Evolutionary conservation across 2,329 filamentous ascomycete genomes (phyloP), one percentile per base, ranked within the genome.

Genomic region (Colletotrichum theobromicola): DNA sequence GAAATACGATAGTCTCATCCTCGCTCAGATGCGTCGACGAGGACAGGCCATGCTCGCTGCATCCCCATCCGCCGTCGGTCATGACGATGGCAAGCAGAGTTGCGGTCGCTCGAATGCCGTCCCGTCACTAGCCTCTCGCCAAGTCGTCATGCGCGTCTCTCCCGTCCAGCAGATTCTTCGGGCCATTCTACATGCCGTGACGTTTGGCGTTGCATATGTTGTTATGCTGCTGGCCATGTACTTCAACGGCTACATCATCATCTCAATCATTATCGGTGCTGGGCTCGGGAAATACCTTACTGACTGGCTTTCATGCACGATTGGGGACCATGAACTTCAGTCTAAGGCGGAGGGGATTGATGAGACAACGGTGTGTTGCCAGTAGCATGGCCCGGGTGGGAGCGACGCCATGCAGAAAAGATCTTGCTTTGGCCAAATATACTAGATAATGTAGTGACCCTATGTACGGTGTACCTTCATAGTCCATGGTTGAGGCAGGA

Each of bases 241-340:
- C 16, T 74, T 74, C 26, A 74, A 74, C 42, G 71, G 71, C 2
- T 74, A 74, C 35, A 61, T 74, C 50, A 74, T 74, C 8, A 55
- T 74, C 5, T 62, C 71, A 9, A 70, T 74, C 32, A 32, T 74
- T 7, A 4, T 89, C 46, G 88, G 88, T 4, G 86, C 86, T 4
- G 85, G 86, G 4, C 76, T 89, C 55, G 88, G 88, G 70, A 89
- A 89, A 80, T 89, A 89, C 76, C 76, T 88, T 10, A 88, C 85
- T 76, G 87, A 89, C 78, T 90, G 88, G 88, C 80, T 68, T 1
- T 46, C 66, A 0, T 68, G 53, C 8, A 61, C 55, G 1, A 35
- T 50, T 0, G 35, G 35, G 2, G 53, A 21, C 3, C 18, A 42
- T 4, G 50, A 30, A 1, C 2, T 10, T 0, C 12, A 8, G 4